Evolutionary conservation across 2,329 filamentous ascomycete genomes (phyloP), one percentile per base, ranked within the genome.

Genomic region (Colletotrichum sp.): DNA sequence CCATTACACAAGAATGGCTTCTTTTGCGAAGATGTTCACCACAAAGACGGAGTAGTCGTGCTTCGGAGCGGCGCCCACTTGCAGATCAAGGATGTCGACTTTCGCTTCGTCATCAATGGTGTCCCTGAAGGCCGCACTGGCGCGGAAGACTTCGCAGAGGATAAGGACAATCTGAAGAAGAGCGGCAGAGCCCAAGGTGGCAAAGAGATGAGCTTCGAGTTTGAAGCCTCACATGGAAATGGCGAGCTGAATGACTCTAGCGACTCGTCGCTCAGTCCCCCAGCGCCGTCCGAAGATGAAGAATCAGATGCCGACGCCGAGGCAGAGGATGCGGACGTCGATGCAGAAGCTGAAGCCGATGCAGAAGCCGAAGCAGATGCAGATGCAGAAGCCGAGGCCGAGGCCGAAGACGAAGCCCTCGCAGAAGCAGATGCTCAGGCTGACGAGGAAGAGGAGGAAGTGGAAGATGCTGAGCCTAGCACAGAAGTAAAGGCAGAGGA

Each of bases 131-230:
- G 91, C 21, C 87, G 88, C 74, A 91, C 90, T 4, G 91, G 90
- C 38, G 90, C 90, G 7, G 90, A 93, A 77, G 87, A 90, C 64
- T 85, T 86, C 32, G 82, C 87, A 21, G 89, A 90, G 69, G 89
- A 91, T 65, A 86, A 87, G 59, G 83, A 84, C 5, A 85, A 85
- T 34, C 86, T 84, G 62, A 89, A 88, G 76, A 87, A 85, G 78
- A 85, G 86, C 36, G 88, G 89, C 36, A 88, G 89, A 79, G 88
- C 88, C 10, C 87, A 90, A 68, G 90, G 90, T 38, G 91, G 91
- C 71, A 93, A 93, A 80, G 89, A 92, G 77, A 95, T 95, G 92
- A 94, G 92, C 81, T 93, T 94, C 76, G 92, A 93, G 71, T 95
- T 95, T 79, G 92, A 94, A 80, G 90, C 91, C 80, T 89, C 90